Percentiles rank a stretch among this genome's conserved stretches.
phyloP scores from a whole-genome alignment of 345 rosid genomes.

The Salix brachista region DNA sequence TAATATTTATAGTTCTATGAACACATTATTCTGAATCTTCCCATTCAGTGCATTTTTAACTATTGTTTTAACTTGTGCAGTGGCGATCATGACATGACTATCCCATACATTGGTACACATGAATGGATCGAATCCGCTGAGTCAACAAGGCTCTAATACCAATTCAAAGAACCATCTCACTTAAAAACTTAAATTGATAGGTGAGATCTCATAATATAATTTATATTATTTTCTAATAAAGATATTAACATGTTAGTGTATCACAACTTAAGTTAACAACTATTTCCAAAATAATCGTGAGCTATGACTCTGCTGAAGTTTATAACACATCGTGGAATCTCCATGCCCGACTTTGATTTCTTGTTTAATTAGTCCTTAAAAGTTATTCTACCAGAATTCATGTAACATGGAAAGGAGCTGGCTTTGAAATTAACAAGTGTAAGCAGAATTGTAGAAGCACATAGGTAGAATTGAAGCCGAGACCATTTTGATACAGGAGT shows the following conservation, averaged over 20 bases:
- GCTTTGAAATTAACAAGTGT: neutral
- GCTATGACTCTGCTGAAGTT: neutral
- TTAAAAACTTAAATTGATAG: no score
- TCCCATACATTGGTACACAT: slow-evolving; percentile 26
- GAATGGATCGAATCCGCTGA: slow-evolving; percentile 20
- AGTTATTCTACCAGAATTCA: neutral
- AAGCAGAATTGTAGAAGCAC: neutral
- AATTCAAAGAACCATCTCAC: no score
- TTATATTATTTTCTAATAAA: no score
- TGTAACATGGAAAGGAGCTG: neutral
- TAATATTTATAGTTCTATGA: neutral
- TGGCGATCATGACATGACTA: slow-evolving; percentile 37
- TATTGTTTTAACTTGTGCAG: slow-evolving; percentile 5
- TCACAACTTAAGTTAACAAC: no score
- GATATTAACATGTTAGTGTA: no score
- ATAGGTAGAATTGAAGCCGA: neutral
- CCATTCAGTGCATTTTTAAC: neutral
- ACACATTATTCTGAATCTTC: no score
- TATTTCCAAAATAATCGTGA: neutral
- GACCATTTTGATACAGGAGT: neutral
- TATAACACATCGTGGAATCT: neutral
- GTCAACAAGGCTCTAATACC: no score
- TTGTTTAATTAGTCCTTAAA: neutral
- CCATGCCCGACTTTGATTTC: neutral
- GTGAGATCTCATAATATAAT: no score